A percentile compares a stretch with the other conserved stretches of the same genome.
Evolutionary conservation across 1,284 basidiomycete species (phyloP).

Genomic region (Fomitopsis pinicola): DNA sequence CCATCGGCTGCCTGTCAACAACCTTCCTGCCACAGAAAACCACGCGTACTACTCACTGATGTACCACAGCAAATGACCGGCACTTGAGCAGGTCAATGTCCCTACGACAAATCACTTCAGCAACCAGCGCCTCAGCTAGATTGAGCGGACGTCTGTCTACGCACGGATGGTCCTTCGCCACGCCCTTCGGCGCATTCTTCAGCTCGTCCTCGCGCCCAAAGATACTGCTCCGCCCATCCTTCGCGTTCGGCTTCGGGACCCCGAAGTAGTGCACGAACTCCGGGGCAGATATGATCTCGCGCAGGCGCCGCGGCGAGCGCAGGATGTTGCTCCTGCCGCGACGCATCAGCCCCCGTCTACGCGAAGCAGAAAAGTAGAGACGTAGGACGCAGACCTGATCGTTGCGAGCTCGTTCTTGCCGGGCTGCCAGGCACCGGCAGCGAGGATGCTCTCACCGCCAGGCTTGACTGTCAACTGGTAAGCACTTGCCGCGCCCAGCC

Average conservation of each 20-base stretch:
- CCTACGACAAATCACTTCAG: constrained; percentile 32
- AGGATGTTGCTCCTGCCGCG: constrained; percentile 56
- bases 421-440: constrained; percentile 84
- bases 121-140: neutral
- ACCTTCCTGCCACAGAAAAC: neutral
- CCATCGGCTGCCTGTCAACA: neutral
- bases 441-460: constrained; percentile 65
- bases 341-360: no score
- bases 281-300: constrained; percentile 56
- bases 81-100: constrained; percentile 87
- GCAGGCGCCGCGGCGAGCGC: constrained; percentile 59
- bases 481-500: neutral
- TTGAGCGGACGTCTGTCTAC: constrained; percentile 8
- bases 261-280: constrained; percentile 76
- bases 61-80: constrained; percentile 70
- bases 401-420: constrained; percentile 73
- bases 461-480: constrained; percentile 54
- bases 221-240: constrained; percentile 65
- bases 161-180: constrained; percentile 77
- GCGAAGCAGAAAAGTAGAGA: neutral
- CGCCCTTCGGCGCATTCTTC: constrained; percentile 84
- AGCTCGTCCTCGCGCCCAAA: constrained; percentile 81
- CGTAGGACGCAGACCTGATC: constrained; percentile 48
- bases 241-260: constrained; percentile 53
- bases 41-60: constrained; percentile 40